Percentiles rank a stretch among this genome's conserved stretches.
Evolutionary conservation across 169 alveolate genomes (phyloP).

Genomic region (Eimeria mitis): DNA sequence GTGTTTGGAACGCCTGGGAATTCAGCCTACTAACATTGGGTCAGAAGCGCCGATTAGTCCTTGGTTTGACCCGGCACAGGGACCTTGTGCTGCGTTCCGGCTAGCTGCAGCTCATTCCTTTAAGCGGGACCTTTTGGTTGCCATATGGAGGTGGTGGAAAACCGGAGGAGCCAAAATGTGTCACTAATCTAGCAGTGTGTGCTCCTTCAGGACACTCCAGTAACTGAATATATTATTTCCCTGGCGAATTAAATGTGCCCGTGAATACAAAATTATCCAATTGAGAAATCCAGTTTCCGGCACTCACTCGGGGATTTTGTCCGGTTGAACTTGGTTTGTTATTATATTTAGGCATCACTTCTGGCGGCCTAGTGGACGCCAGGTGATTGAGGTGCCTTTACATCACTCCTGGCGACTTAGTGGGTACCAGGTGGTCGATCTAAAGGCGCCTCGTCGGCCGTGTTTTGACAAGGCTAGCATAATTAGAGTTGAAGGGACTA

Average conservation of each 20-base stretch:
- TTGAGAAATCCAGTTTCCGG: background rate
- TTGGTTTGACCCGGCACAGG: constrained; percentile 60
- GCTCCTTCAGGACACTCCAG: background rate
- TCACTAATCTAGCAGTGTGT: constrained; percentile 14
- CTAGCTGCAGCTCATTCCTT: constrained; percentile 56
- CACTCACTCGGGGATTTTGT: background rate
- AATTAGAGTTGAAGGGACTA: background rate
- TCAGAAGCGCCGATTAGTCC: constrained; percentile 32
- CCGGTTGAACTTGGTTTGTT: background rate
- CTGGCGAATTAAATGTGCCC: background rate
- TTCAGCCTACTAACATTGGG: constrained; percentile 32
- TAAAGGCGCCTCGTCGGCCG: background rate
- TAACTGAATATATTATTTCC: background rate
- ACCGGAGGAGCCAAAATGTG: constrained; percentile 36
- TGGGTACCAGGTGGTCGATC: background rate
- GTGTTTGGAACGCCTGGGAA: constrained; percentile 31
- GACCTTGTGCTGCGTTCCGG: constrained; percentile 75
- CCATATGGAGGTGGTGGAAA: constrained; percentile 70
- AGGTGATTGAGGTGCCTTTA: background rate
- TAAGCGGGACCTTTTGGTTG: constrained; percentile 19
- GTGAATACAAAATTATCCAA: background rate
- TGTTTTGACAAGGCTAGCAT: background rate
- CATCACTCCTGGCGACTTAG: background rate
- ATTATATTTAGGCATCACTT: too few species aligned
- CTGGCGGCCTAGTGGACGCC: background rate